Conservation (phyloP, 164 flowering plant genomes). For the Platanus orientalis region DNA sequence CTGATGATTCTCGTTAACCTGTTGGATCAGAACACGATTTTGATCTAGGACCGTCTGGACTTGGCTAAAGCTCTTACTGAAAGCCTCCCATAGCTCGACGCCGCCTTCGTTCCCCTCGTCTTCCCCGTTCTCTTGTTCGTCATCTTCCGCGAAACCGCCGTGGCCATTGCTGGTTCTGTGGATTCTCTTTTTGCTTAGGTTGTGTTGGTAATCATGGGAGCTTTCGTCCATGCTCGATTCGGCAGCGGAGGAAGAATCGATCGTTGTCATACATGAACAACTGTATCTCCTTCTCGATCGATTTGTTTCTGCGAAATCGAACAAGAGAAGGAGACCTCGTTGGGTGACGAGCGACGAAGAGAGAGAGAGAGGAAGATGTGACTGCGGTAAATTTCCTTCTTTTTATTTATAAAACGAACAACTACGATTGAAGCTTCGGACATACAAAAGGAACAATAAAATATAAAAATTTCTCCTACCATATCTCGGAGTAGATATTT, state of each 20-base stretch:
- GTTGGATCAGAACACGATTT: slow-evolving; percentile 49
- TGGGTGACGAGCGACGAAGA: too few species aligned
- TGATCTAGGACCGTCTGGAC: slow-evolving; percentile 56
- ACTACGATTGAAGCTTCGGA: too few species aligned
- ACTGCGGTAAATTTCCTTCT: too few species aligned
- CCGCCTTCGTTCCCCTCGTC: slow-evolving; percentile 22
- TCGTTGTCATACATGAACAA: neutral
- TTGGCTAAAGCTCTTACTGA: slow-evolving; percentile 34
- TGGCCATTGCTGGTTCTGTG: neutral
- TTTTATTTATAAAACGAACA: too few species aligned
- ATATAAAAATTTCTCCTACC: too few species aligned
- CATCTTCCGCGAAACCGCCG: too few species aligned
- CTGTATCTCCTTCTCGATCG: neutral
- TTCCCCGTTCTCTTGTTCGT: neutral
- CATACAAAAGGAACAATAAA: too few species aligned
- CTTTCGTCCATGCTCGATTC: slow-evolving; percentile 28
- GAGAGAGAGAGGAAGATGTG: too few species aligned
- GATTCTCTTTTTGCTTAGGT: slow-evolving; percentile 5
- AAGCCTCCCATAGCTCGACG: slow-evolving; percentile 39
- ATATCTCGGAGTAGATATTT: too few species aligned
- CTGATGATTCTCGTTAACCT: slow-evolving; percentile 61
- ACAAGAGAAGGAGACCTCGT: too few species aligned
- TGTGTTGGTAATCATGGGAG: neutral
- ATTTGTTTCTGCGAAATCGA: too few species aligned
- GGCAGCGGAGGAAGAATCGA: slow-evolving; percentile 16